Percentiles rank a stretch among this genome's conserved stretches.
Evolutionary conservation across 1,139 yeast species (phyloP).

Genomic region (Geotrichum restrictum): DNA sequence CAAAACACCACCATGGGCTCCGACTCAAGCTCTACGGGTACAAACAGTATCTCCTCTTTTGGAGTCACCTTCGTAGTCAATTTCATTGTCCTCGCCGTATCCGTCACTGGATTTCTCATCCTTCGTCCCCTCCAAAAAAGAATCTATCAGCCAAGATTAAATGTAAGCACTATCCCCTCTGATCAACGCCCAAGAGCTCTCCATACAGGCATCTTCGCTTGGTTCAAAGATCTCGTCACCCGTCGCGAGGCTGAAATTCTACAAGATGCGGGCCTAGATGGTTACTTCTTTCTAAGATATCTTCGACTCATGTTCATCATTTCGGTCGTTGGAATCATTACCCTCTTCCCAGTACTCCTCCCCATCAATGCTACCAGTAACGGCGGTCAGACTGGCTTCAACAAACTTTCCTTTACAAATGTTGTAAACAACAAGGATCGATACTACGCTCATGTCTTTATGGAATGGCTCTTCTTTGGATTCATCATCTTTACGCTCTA

Average conservation of each 20-base stretch:
- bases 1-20: not conserved
- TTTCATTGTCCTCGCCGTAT: slow-evolving; percentile 54
- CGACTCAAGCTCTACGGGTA: slow-evolving; percentile 2
- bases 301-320: slow-evolving; percentile 59
- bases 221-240: slow-evolving; percentile 39
- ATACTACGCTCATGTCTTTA: slow-evolving; percentile 80
- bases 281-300: slow-evolving; percentile 82
- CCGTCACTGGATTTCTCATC: slow-evolving; percentile 54
- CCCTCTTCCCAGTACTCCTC: slow-evolving; percentile 72
- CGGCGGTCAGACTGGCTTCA: slow-evolving; percentile 57
- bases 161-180: slow-evolving; percentile 46
- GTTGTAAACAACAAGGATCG: slow-evolving; percentile 53
- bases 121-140: slow-evolving; percentile 63
- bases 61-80: slow-evolving; percentile 54
- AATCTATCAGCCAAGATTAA: slow-evolving; percentile 82
- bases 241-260: slow-evolving; percentile 67
- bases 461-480: slow-evolving; percentile 78
- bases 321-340: slow-evolving; percentile 59
- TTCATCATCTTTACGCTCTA: slow-evolving; percentile 64
- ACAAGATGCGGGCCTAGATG: slow-evolving; percentile 81
- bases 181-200: slow-evolving; percentile 40
- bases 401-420: slow-evolving; percentile 74
- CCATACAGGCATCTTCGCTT: slow-evolving; percentile 33
- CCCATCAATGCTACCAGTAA: slow-evolving; percentile 83
- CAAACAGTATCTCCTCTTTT: slow-evolving; percentile 40